These are phyloP conservation scores for Colletotrichum tamarilloi DNA, from an alignment of 2,329 filamentous ascomycete species.

Conservation along the genomic window DNA sequence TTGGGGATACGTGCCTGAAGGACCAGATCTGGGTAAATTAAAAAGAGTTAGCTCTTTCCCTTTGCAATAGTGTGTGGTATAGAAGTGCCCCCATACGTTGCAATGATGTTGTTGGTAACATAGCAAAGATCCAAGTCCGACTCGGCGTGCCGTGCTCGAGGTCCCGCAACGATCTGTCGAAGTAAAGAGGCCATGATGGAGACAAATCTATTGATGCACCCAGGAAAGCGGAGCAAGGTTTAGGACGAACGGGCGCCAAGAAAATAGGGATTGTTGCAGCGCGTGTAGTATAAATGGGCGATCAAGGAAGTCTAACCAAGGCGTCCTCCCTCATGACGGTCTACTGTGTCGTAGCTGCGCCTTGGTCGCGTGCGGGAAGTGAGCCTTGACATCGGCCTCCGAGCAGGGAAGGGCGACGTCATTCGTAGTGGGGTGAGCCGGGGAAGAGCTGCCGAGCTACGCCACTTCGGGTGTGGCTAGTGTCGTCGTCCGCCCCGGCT, in stretches of 20 bases:
- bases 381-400: conserved; percentile 28
- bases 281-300: conserved; percentile 15
- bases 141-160: conserved; percentile 85
- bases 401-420: conserved; percentile 20
- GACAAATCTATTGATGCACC: conserved; percentile 7
- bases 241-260: conserved; percentile 8
- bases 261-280: conserved; percentile 16
- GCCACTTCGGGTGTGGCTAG: conserved; percentile 34
- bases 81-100: conserved; percentile 58
- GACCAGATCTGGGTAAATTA: conserved; percentile 77
- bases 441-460: conserved; percentile 10
- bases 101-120: conserved; percentile 83
- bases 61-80: conserved; percentile 44
- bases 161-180: conserved; percentile 91
- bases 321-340: conserved; percentile 20
- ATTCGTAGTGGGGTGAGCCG: conserved; percentile 29
- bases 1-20: conserved; percentile 88
- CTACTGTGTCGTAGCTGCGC: conserved; percentile 4
- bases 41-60: not conserved
- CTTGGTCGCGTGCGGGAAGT: conserved; percentile 27
- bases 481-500: not conserved
- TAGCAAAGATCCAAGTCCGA: conserved; percentile 95
- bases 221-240: conserved; percentile 24
- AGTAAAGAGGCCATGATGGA: conserved; percentile 77
- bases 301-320: not conserved